Evolutionary conservation across 495 filamentous ascomycete species (phyloP).

Genomic region (Neurospora pannonica): DNA sequence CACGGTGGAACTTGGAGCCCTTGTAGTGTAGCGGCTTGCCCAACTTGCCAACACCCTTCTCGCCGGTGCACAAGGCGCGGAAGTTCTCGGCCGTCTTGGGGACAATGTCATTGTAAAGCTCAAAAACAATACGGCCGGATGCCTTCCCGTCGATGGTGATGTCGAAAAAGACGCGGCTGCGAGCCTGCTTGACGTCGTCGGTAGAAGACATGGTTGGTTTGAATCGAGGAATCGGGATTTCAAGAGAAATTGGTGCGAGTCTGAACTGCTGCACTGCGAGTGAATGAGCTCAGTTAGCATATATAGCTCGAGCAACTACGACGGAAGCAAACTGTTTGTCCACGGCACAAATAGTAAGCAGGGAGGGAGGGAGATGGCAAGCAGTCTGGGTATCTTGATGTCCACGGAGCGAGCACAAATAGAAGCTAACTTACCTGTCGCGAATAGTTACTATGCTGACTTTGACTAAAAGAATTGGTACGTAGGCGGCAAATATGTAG

Average conservation of each 20-base stretch:
- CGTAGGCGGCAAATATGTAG: not conserved
- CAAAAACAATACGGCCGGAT: conserved; percentile 67
- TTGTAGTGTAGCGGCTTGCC: conserved; percentile 90
- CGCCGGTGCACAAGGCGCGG: conserved; percentile 85
- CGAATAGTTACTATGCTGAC: not conserved
- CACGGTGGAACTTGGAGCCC: conserved; percentile 84
- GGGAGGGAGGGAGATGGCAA: not conserved
- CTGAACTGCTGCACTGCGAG: not conserved
- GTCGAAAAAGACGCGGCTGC: conserved; percentile 81
- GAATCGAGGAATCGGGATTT: not conserved
- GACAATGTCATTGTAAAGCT: conserved; percentile 83
- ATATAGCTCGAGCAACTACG: not conserved
- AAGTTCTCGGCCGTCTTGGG: conserved; percentile 97
- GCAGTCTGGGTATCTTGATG: not conserved
- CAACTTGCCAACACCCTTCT: conserved; percentile 72
- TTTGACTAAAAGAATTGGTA: not conserved
- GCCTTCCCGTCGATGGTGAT: conserved; percentile 65
- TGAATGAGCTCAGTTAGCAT: not conserved
- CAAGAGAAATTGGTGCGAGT: not conserved
- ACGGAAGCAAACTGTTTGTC: not conserved
- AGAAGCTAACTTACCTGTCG: not conserved
- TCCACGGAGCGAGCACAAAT: not conserved
- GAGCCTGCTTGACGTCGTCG: conserved; percentile 33
- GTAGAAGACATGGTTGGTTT: conserved; percentile 22
- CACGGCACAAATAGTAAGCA: not conserved